Base-by-base conservation (phyloP, 331 rosid genomes). In the Quercus lobata region DNA sequence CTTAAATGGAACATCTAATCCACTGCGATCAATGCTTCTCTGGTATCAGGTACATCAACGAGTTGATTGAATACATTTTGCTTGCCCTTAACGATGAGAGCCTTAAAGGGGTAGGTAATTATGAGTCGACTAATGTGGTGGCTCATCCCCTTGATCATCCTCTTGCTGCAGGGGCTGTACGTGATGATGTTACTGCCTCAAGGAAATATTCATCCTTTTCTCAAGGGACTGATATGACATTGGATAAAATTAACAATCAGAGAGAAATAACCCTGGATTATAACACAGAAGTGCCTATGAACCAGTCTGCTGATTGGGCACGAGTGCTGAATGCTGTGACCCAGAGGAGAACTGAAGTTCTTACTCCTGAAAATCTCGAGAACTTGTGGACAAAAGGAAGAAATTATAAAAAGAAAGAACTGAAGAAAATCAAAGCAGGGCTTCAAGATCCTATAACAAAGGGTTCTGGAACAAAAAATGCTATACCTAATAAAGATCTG, bases 311-410 rank as follows among this genome's bases (percentile, higher is more conserved):
- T 80, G 97, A 89, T 72, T 93, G 99, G 99, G 98, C 93, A 69
- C 90, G 85, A 61, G 73, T 76, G 77, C 85, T 96, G 85, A 92
- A 96, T 72, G 98, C 86, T 75, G 98, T 88, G 30, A 93, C 97
- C 70, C 96, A 96, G 86, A 88, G 97, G 83, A 93, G 98, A 86
- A 90, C 98, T 81, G 97, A 93, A 74, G 93, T 92, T 89, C 99
- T 93, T 76, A 83, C 87, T 89, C 98, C 99, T 55, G 98, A 96
- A 90, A 96, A 96, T 89, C 97, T 96, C 30, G 99, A 96, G 82
- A 96, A 96, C 86, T 84, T 96, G 98, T 96, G 99, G 99, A 83
- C 99, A 16, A 96, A 93, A 82, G 99, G 99, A 84, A 90, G 91
- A 77, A 87, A 96, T 74, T 96, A 96, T 80, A 93, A 89, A 75